A percentile compares a stretch with the other conserved stretches of the same genome.
These are phyloP conservation scores for Pseudogymnoascus sp. DNA, from an alignment of 2,329 filamentous ascomycete genomes.

Conservation along the genomic window DNA sequence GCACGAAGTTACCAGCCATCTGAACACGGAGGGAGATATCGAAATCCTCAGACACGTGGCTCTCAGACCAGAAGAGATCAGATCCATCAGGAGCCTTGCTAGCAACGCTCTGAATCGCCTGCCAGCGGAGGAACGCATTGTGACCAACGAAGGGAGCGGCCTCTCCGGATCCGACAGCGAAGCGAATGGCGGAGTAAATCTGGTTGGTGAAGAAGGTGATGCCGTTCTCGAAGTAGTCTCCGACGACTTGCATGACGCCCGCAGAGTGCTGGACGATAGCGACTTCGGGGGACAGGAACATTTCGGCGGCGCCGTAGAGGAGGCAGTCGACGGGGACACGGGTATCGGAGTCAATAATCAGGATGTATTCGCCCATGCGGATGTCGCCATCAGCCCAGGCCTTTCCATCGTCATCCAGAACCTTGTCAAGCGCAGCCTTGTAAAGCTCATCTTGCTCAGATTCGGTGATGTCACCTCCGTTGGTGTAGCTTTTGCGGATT, in stretches of 20 bases:
- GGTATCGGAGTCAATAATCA: conserved; percentile 64
- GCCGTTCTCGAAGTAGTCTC: conserved; percentile 67
- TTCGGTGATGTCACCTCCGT: conserved; percentile 19
- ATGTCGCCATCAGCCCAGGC: conserved; percentile 56
- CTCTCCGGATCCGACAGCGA: conserved; percentile 63
- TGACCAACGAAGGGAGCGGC: conserved; percentile 66
- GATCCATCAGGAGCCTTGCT: conserved; percentile 47
- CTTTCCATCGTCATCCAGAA: conserved; percentile 43
- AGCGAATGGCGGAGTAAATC: conserved; percentile 66
- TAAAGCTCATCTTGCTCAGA: conserved; percentile 45
- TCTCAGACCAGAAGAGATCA: conserved; percentile 66
- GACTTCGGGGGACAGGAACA: conserved; percentile 62
- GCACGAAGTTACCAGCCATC: conserved; percentile 58
- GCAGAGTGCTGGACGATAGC: conserved; percentile 67
- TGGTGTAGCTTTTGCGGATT: conserved; percentile 5
- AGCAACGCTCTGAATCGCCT: conserved; percentile 51
- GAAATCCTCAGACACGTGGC: conserved; percentile 71
- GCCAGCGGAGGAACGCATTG: conserved; percentile 69
- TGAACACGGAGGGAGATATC: conserved; percentile 69
- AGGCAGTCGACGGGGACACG: conserved; percentile 61
- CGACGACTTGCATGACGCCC: conserved; percentile 69
- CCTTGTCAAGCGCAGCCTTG: conserved; percentile 40
- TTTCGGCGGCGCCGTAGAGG: conserved; percentile 62
- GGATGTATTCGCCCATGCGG: conserved; percentile 55
- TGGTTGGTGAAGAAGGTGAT: conserved; percentile 74